A percentile compares a stretch with the other conserved stretches of the same genome.
Evolutionary conservation across 2,329 filamentous ascomycete species (phyloP).

Genomic region (Diaporthe ilicicola): DNA sequence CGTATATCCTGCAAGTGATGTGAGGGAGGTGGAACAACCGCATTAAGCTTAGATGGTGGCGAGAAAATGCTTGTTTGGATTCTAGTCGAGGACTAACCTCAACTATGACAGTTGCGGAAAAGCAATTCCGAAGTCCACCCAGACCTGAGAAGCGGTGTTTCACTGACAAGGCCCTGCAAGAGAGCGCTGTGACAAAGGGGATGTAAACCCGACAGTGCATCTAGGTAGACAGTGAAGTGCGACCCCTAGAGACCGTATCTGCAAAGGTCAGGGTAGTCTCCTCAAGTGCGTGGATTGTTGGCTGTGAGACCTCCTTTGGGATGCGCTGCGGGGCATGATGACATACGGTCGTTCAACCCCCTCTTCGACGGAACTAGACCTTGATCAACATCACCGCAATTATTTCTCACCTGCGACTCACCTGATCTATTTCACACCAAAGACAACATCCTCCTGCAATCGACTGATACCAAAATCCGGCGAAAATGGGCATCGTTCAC

Average conservation of each 20-base stretch:
- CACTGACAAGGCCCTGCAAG: not conserved
- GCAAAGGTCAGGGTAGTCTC: not conserved
- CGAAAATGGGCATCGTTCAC: conserved; percentile 70
- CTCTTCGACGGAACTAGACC: not conserved
- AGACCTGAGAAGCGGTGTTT: not conserved
- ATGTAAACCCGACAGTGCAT: not conserved
- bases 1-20: conserved; percentile 8
- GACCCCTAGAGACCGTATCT: not conserved
- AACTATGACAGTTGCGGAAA: not conserved
- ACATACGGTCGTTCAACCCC: conserved; percentile 1
- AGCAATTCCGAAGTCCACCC: not conserved
- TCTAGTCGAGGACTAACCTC: not conserved
- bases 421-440: not conserved
- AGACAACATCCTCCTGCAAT: not conserved
- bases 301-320: conserved; percentile 1
- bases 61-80: too few species aligned
- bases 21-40: not conserved
- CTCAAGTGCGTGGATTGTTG: not conserved
- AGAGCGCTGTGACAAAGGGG: not conserved
- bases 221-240: not conserved
- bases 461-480: not conserved
- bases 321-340: conserved; percentile 18
- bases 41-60: not conserved
- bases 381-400: not conserved
- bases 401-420: not conserved